Evolutionary conservation across 2,329 filamentous ascomycete genomes (phyloP), one percentile per base, ranked within the genome.

Genomic region (Exserohilum turcica): DNA sequence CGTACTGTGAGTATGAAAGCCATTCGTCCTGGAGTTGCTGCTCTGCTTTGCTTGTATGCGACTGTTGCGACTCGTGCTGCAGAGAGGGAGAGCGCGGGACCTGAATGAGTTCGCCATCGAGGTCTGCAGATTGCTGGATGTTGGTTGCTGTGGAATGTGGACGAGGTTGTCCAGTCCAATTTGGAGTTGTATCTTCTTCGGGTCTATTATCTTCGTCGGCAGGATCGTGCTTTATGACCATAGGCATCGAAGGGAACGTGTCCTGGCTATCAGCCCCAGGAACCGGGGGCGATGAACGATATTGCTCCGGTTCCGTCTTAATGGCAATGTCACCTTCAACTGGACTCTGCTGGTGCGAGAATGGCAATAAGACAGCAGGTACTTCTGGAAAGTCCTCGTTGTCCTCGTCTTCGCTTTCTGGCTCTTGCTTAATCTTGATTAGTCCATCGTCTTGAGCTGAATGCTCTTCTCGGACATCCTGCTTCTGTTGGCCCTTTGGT

Each of bases 41-140:
- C 39, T 74, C 70, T 35, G 70, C 71, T 60, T 62, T 67, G 48
- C 63, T 72, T 5, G 68, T 69, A 24, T 70, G 61, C 0, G 71
- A 73, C 9, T 61, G 51, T 46, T 67, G 65, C 6, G 63, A 61
- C 18, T 65, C 68, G 29, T 43, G 54, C 4, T 63, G 60, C 3
- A 48, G 43, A 3, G 58, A 49, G 3, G 64, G 64, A 1, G 68
- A 71, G 16, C 60, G 53, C 2, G 64, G 60, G 2, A 67, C 61
- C 47, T 67, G 65, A 10, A 71, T 56, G 10, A 60, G 43, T 16
- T 60, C 46, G 15, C 51, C 49, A 36, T 69, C 55, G 2, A 67
- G 56, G 31, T 70, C 64, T 28, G 39, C 29, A 0, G 54, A 59
- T 13, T 56, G 58, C 3, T 56, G 60, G 1, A 56, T 40, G 8